Base-by-base conservation (phyloP, 495 filamentous ascomycete genomes). In the Neurospora sp. region DNA sequence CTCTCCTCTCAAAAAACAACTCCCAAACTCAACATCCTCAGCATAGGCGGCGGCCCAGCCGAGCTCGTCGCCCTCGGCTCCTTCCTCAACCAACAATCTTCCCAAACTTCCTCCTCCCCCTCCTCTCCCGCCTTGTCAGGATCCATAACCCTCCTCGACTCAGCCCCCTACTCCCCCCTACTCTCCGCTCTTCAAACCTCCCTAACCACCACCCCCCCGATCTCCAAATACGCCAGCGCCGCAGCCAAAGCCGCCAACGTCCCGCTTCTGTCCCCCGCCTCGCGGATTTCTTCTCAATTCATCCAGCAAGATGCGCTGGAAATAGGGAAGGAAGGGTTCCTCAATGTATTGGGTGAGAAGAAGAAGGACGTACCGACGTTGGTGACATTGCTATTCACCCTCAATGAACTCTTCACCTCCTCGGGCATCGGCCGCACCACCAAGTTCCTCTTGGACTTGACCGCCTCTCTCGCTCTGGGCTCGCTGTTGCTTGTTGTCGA, bases 351-450 rank as follows among this genome's bases (percentile, higher is more conserved):
- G 2, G 78, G 77, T 0, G 7, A 18, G 2, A 16, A 31, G 54
- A 31, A 49, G 0, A 54, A 62, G 12, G 54, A 62, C 0, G 54
- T 62, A 0, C 82, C 84, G 1, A 75, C 81, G 4, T 85, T 98
- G 0, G 85, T 96, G 5, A 97, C 96, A 0, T 81, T 98, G 1
- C 90, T 98, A 82, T 98, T 98, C 86, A 97, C 95, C 0, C 88
- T 98, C n/a, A 98, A 98, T 80, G 96, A 99, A 82, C 91, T 99
- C 5, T 98, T 97, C 84, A 86, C 87, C 0, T 86, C 88, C 0
- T 86, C 90, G 11, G 94, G 93, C 4, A 85, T 94, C 72, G 83
- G 88, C 5, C 87, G 88, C 66, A 92, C 95, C 0, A 97, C 95
- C 2, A 82, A 81, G 0, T 90, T 98, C 75, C 85, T 99, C 0